Percentiles rank a stretch among this genome's conserved stretches.
Evolutionary conservation across 495 filamentous ascomycete species (phyloP).

Genomic region (Daldinia concentrica): DNA sequence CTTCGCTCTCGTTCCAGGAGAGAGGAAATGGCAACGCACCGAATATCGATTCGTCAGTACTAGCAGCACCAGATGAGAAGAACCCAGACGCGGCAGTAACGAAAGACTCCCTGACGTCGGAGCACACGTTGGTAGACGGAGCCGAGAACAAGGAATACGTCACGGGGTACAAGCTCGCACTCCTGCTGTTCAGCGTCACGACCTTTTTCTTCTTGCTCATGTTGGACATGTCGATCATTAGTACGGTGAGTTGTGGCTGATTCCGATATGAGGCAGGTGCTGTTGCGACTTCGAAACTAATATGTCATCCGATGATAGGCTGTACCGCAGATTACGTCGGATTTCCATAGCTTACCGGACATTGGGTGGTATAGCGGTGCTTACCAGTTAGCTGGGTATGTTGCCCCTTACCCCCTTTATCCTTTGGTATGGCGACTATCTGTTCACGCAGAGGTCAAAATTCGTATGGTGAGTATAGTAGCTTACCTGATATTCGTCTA

Average conservation of each 20-base stretch:
- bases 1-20: conserved; percentile 16
- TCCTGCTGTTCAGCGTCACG: conserved; percentile 45
- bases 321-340: conserved; percentile 52
- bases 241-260: conserved; percentile 51
- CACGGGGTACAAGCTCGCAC: conserved; percentile 37
- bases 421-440: background rate
- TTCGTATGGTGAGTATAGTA: background rate
- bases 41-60: background rate
- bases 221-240: conserved; percentile 61
- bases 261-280: background rate
- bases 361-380: conserved; percentile 63
- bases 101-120: conserved; percentile 1
- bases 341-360: conserved; percentile 56
- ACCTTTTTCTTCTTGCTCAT: conserved; percentile 60
- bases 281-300: conserved; percentile 13
- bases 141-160: conserved; percentile 34
- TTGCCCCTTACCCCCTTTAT: background rate
- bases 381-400: conserved; percentile 51
- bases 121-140: conserved; percentile 12
- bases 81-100: conserved; percentile 7
- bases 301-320: conserved; percentile 37
- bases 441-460: background rate
- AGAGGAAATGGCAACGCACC: conserved; percentile 5
- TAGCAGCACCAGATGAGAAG: background rate
- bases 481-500: conserved; percentile 33